Percentiles rank a stretch among this genome's conserved stretches.
Evolutionary conservation across 805 yeast species (phyloP).

Genomic region (Candida palmyrensis): DNA sequence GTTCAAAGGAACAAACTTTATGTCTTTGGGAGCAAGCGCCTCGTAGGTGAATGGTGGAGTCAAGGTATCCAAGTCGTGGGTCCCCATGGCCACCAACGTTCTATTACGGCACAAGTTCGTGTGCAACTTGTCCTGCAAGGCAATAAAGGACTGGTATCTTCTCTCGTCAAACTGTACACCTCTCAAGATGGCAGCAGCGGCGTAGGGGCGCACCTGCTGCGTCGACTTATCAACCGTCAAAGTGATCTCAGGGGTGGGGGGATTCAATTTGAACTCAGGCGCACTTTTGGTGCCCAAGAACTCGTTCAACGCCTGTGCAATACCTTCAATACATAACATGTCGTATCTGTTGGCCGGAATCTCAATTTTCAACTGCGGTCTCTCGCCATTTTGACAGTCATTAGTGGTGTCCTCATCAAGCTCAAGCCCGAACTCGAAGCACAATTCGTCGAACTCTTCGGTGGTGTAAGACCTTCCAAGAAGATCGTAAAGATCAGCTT

Average conservation of each 20-base stretch:
- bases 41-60: slow-evolving; percentile 82
- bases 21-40: slow-evolving; percentile 72
- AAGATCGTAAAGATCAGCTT: slow-evolving; percentile 81
- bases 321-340: slow-evolving; percentile 96
- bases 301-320: slow-evolving; percentile 90
- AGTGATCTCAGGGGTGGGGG: slow-evolving; percentile 54
- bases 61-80: slow-evolving; percentile 86
- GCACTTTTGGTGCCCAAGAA: slow-evolving; percentile 65
- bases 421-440: slow-evolving; percentile 97
- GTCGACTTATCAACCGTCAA: slow-evolving; percentile 77
- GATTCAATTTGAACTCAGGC: slow-evolving; percentile 63
- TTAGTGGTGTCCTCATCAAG: slow-evolving; percentile 95
- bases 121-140: slow-evolving; percentile 94
- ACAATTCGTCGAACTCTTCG: slow-evolving; percentile 92
- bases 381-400: slow-evolving; percentile 64
- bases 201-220: slow-evolving; percentile 77
- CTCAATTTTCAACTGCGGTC: slow-evolving; percentile 96
- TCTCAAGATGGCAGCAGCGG: slow-evolving; percentile 91
- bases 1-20: slow-evolving; percentile 71
- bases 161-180: slow-evolving; percentile 77
- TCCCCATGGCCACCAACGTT: slow-evolving; percentile 96
- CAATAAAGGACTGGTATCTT: slow-evolving; percentile 89
- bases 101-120: slow-evolving; percentile 95
- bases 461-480: slow-evolving; percentile 62
- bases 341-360: slow-evolving; percentile 98